Evolutionary conservation across 305 asterid genomes (phyloP).

Genomic region (Fraxinus sp.): DNA sequence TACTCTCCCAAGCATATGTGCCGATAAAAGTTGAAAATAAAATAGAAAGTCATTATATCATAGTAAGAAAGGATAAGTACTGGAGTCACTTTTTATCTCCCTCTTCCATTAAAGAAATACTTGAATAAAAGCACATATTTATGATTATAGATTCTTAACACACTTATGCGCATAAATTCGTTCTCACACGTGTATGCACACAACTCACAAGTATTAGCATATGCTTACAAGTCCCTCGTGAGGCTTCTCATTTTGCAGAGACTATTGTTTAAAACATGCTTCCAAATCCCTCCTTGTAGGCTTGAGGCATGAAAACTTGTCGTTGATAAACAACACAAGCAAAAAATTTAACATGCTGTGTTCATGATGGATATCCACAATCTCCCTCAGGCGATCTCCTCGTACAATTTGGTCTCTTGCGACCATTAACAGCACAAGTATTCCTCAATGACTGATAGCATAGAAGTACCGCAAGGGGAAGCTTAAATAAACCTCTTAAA

Average conservation of each 20-base stretch:
- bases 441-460: not conserved
- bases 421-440: not conserved
- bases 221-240: not conserved
- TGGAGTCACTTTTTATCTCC: not conserved
- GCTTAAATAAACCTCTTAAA: not conserved
- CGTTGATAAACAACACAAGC: not conserved
- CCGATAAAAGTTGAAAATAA: not conserved
- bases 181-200: not conserved
- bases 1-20: not conserved
- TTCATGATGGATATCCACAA: not conserved
- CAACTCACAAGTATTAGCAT: not conserved
- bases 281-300: not conserved
- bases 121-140: not conserved
- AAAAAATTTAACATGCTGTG: not conserved
- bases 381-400: not conserved
- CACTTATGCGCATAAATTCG: not conserved
- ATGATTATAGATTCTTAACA: not conserved
- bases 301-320: not conserved
- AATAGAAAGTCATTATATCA: not conserved
- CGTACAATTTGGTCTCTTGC: not conserved
- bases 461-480: not conserved
- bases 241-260: not conserved
- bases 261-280: not conserved
- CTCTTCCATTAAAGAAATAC: not conserved
- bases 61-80: not conserved